These are phyloP conservation scores for Apium graveolens DNA, from an alignment of 129 eudicot genomes.

Conservation along the genomic window DNA sequence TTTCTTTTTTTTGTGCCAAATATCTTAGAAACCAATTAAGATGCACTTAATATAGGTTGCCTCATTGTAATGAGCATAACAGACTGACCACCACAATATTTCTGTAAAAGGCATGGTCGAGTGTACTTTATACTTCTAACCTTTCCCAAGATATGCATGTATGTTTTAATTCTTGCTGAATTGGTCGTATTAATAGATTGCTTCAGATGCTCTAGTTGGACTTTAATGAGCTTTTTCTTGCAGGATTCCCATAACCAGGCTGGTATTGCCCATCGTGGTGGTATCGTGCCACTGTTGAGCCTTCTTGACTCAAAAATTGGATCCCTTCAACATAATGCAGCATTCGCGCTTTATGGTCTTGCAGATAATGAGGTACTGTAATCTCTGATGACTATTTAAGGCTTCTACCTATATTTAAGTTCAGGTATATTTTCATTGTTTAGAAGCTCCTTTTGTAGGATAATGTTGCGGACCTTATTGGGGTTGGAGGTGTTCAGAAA, in stretches of 20 bases:
- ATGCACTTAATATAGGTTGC: not conserved
- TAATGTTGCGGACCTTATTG: conserved; percentile 74
- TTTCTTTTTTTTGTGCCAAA: not conserved
- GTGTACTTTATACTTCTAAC: not conserved
- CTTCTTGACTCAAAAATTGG: conserved; percentile 68
- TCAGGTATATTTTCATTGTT: conserved; percentile 4
- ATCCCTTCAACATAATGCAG: conserved; percentile 69
- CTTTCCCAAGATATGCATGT: not conserved
- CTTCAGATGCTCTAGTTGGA: not conserved
- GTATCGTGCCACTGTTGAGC: conserved; percentile 50
- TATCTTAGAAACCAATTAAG: not conserved
- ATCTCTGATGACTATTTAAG: not conserved
- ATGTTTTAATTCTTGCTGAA: not conserved
- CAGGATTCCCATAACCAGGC: conserved; percentile 73
- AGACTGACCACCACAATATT: not conserved
- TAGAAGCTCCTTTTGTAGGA: conserved; percentile 37
- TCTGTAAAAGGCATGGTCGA: not conserved
- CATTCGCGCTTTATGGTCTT: conserved; percentile 70
- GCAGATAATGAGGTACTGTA: conserved; percentile 63
- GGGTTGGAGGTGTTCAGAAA: conserved; percentile 82
- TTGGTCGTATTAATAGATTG: not conserved
- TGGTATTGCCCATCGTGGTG: conserved; percentile 66
- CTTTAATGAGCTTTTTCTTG: conserved; percentile 15
- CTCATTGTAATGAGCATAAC: not conserved
- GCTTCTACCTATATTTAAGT: conserved; percentile 3